Evolutionary conservation across 2,329 filamentous ascomycete genomes (phyloP).

Genomic region (Pleurostoma richardsiae): DNA sequence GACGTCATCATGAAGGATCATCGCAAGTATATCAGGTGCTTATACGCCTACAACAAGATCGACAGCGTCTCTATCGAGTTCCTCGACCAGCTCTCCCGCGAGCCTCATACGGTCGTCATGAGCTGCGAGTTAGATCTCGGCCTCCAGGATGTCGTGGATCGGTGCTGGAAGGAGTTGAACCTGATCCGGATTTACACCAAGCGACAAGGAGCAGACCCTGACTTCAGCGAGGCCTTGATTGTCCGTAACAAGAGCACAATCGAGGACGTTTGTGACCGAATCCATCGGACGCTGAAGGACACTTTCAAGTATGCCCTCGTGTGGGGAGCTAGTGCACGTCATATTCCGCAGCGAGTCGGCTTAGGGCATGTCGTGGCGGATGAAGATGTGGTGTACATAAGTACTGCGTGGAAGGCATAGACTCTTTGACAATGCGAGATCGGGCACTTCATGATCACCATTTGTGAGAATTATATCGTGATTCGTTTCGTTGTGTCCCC

Average conservation of each 20-base stretch:
- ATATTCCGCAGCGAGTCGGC: conserved; percentile 90
- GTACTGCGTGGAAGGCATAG: conserved; percentile 59
- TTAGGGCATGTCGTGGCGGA: conserved; percentile 72
- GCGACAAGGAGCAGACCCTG: conserved; percentile 84
- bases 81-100: conserved; percentile 84
- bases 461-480: conserved; percentile 5
- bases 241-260: conserved; percentile 83
- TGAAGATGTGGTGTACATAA: conserved; percentile 65
- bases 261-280: conserved; percentile 94
- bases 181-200: conserved; percentile 96
- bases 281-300: conserved; percentile 92
- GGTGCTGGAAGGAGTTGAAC: conserved; percentile 89
- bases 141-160: conserved; percentile 86
- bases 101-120: conserved; percentile 95
- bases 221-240: conserved; percentile 88
- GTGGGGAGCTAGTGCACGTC: conserved; percentile 93
- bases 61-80: conserved; percentile 92
- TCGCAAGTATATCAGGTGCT: conserved; percentile 88
- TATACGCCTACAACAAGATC: conserved; percentile 99
- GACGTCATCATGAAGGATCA: conserved; percentile 99
- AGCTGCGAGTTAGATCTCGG: conserved; percentile 93
- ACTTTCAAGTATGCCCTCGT: conserved; percentile 98
- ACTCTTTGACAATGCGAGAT: conserved; percentile 1
- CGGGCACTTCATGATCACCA: background rate
- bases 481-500: conserved; percentile 6